Evolutionary conservation across 176 grass and related monocot species (phyloP).

Genomic region (Oryza meridionalis): DNA sequence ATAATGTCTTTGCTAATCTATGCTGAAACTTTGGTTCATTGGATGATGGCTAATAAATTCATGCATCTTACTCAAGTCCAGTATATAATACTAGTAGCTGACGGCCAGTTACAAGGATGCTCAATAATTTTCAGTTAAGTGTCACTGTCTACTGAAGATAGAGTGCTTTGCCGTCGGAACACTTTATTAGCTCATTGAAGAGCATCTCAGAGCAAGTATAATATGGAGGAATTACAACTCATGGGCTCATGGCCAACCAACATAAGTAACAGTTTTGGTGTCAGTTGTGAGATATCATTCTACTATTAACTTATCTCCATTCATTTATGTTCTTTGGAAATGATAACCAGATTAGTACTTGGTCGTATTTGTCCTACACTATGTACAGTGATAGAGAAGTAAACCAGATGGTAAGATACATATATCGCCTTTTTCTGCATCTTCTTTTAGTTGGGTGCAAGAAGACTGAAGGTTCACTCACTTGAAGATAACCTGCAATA

Average conservation of each 20-base stretch:
- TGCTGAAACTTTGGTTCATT: not conserved
- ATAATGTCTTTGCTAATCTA: not conserved
- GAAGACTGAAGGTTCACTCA: not conserved
- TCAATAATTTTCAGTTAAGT: not conserved
- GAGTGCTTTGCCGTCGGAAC: not conserved
- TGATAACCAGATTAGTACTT: not conserved
- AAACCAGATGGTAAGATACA: not conserved
- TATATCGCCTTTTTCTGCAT: not conserved
- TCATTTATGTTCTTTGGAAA: not conserved
- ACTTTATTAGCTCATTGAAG: not conserved
- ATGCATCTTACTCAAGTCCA: not conserved
- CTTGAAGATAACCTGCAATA: not conserved
- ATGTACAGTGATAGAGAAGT: not conserved
- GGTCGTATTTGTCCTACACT: not conserved
- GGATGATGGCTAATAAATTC: not conserved
- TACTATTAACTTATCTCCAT: not conserved
- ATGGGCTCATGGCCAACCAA: not conserved
- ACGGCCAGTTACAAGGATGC: not conserved
- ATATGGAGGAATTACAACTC: not conserved
- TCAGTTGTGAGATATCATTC: not conserved
- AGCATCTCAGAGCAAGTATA: conserved; percentile 1
- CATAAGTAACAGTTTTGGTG: not conserved
- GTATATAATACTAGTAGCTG: not conserved
- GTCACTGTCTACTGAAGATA: not conserved
- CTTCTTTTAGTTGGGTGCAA: not conserved